These are phyloP conservation scores for Fusarium pseudocircinatum DNA, from an alignment of 2,329 filamentous ascomycete genomes.

Conservation along the genomic window DNA sequence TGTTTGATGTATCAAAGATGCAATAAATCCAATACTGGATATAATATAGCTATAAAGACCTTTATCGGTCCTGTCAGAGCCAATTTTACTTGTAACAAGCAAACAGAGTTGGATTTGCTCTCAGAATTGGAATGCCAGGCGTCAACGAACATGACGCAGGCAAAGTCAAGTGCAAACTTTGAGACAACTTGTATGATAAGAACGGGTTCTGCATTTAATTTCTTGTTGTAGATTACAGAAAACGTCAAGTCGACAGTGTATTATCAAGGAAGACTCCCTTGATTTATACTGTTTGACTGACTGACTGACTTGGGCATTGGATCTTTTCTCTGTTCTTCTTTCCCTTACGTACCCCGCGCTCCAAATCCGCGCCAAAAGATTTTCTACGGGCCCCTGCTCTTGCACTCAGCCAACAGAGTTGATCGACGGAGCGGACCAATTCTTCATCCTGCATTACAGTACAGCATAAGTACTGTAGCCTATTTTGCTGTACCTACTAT, in stretches of 20 bases:
- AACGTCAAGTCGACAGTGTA: background rate
- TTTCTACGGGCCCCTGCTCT: conserved; percentile 35
- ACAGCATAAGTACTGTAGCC: conserved; percentile 8
- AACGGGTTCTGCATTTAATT: background rate
- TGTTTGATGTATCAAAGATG: background rate
- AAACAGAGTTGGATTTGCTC: background rate
- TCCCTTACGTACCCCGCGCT: conserved; percentile 38
- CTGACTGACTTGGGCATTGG: background rate
- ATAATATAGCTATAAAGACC: no score
- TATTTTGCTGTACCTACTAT: conserved; percentile 7
- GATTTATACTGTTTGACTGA: background rate
- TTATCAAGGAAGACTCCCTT: background rate
- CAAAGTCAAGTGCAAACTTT: background rate
- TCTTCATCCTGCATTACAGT: conserved; percentile 44
- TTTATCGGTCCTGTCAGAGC: background rate
- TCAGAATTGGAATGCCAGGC: conserved; percentile 15
- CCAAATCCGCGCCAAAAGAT: conserved; percentile 37
- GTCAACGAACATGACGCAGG: conserved; percentile 37
- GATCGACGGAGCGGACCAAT: conserved; percentile 36
- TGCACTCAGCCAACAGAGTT: conserved; percentile 23
- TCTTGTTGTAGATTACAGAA: background rate
- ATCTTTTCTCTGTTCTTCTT: background rate
- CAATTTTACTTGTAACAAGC: background rate
- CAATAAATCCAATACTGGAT: no score
- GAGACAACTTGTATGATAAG: background rate